phyloP scores from a whole-genome alignment of 768 basidiomycete species.

The Pholiota molesta region DNA sequence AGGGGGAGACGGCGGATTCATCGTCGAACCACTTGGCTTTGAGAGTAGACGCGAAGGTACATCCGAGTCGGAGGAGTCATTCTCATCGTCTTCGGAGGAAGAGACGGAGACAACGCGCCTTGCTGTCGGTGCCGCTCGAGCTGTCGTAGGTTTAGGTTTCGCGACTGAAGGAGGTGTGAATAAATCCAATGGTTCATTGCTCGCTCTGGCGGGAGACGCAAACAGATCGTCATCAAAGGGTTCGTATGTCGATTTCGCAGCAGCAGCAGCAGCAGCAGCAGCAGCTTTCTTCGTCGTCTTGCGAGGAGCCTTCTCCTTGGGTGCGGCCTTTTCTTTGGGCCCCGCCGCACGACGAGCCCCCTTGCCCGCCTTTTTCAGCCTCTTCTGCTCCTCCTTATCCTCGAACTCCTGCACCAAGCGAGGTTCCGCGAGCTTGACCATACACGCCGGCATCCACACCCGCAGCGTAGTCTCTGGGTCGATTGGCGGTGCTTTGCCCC shows the following conservation, averaged over 20 bases:
- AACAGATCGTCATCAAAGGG: constrained; percentile 6
- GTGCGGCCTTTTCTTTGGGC: constrained; percentile 12
- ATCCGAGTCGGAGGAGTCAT: not conserved
- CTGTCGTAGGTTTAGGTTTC: not conserved
- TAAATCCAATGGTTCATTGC: not conserved
- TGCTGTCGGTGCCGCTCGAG: not conserved
- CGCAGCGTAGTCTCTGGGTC: constrained; percentile 61
- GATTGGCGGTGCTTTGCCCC: constrained; percentile 38
- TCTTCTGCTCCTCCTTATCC: constrained; percentile 47
- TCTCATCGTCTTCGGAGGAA: not conserved
- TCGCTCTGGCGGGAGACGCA: not conserved
- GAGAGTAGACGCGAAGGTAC: not conserved
- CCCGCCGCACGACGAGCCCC: constrained; percentile 17
- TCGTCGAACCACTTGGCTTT: not conserved
- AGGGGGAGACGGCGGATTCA: not conserved
- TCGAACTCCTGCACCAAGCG: constrained; percentile 65
- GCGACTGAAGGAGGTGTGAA: not conserved
- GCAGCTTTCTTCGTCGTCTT: constrained; percentile 6
- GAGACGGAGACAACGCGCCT: not conserved
- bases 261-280: not conserved
- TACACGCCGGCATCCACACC: constrained; percentile 84
- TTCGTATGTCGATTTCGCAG: not conserved
- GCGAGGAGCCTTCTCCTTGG: constrained; percentile 2
- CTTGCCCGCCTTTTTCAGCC: constrained; percentile 53
- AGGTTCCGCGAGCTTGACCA: constrained; percentile 72